A percentile compares a stretch with the other conserved stretches of the same genome.
phyloP scores from a whole-genome alignment of 306 rosid genomes.

The Pterocarpus santalinus region DNA sequence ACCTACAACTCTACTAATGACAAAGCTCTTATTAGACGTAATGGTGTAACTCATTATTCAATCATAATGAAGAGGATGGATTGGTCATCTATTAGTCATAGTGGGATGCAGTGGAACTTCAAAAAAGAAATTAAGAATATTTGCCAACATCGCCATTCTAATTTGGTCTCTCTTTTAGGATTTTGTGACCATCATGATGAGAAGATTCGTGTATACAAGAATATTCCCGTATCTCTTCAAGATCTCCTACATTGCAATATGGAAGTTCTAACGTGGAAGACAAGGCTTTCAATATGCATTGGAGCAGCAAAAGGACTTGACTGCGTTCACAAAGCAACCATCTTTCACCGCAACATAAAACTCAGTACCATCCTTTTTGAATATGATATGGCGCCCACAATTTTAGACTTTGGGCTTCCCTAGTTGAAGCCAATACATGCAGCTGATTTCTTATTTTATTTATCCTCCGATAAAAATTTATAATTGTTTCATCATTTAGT shows the following conservation, averaged over 20 bases:
- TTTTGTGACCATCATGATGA: slow-evolving; percentile 28
- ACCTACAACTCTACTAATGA: background rate
- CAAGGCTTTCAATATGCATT: slow-evolving; percentile 38
- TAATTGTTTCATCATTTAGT: background rate
- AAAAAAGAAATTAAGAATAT: too few relatives aligned
- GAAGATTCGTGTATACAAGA: slow-evolving; percentile 33
- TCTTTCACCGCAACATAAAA: slow-evolving; percentile 7
- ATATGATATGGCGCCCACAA: slow-evolving; percentile 29
- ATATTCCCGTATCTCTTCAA: background rate
- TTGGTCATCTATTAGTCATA: background rate
- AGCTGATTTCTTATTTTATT: background rate
- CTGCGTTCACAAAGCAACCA: slow-evolving; percentile 42
- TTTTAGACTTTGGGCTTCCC: background rate
- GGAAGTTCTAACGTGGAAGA: slow-evolving; percentile 40
- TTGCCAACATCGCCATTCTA: slow-evolving; percentile 39
- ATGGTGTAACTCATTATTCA: background rate
- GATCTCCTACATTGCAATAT: background rate
- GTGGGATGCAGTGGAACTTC: too few relatives aligned
- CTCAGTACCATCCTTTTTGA: slow-evolving; percentile 23
- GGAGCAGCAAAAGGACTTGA: background rate
- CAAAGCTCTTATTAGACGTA: background rate
- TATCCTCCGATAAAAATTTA: background rate
- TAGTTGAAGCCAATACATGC: background rate
- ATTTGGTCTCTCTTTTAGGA: slow-evolving; percentile 34
- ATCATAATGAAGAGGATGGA: background rate